These are phyloP conservation scores for Rhodotorula diobovata DNA, from an alignment of 768 basidiomycete species.

Conservation along the genomic window DNA sequence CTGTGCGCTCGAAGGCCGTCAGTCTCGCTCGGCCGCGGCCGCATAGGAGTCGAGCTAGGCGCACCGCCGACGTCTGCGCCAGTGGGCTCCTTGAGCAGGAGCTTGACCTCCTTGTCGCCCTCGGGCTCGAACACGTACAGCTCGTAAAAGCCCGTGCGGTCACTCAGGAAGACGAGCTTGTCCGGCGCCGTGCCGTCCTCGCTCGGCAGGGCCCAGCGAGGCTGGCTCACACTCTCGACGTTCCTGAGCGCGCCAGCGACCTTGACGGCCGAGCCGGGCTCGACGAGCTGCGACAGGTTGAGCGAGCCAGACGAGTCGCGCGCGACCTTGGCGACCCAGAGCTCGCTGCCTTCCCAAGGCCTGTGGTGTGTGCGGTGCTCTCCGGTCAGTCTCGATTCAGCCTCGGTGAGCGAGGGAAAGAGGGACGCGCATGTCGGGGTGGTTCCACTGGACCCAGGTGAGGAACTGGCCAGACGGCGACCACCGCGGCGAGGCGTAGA, in stretches of 20 bases:
- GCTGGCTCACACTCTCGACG: conserved; percentile 58
- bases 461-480: conserved; percentile 59
- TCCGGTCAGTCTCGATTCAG: no score
- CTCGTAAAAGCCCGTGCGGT: conserved; percentile 64
- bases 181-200: conserved; percentile 48
- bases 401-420: no score
- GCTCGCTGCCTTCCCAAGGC: conserved; percentile 63
- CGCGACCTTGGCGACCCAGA: conserved; percentile 55
- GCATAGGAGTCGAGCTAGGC: not conserved
- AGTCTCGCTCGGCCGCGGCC: not conserved
- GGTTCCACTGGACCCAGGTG: conserved; percentile 67
- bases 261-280: conserved; percentile 48
- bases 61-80: conserved; percentile 17
- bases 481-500: conserved; percentile 63
- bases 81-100: conserved; percentile 10
- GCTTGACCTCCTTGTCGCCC: not conserved
- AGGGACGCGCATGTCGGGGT: conserved; percentile 56
- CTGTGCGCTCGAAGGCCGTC: not conserved
- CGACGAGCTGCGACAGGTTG: not conserved
- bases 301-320: not conserved
- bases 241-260: conserved; percentile 56
- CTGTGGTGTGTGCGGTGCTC: no score
- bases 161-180: conserved; percentile 61
- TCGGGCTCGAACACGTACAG: conserved; percentile 56
- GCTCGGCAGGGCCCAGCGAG: conserved; percentile 54